A percentile compares a stretch with the other conserved stretches of the same genome.
phyloP scores from a whole-genome alignment of 1,139 yeast genomes.

The Trichomonascaceae sp. region DNA sequence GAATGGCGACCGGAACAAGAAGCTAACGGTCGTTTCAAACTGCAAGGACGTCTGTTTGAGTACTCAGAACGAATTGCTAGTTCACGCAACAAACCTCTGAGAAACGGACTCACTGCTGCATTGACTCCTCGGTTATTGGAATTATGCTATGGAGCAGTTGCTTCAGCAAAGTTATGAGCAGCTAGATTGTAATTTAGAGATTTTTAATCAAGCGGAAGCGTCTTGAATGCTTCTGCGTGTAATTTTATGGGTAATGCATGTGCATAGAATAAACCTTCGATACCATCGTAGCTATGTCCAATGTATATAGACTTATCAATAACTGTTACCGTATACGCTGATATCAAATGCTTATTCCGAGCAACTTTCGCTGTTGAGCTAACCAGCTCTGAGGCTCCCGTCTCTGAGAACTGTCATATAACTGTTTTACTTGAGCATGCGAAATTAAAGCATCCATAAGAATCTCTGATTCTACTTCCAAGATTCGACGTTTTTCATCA shows the following conservation, averaged over 20 bases:
- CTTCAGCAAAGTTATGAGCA: conserved; percentile 4
- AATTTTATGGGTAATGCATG: not conserved
- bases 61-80: conserved; percentile 28
- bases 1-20: conserved; percentile 21
- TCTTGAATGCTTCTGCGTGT: not conserved
- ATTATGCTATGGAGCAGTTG: conserved; percentile 12
- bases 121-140: conserved; percentile 19
- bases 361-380: not conserved
- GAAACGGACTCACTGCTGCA: conserved; percentile 21
- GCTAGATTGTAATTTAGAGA: not conserved
- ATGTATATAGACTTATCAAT: too few relatives aligned
- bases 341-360: not conserved
- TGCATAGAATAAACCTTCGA: too few relatives aligned
- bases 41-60: conserved; percentile 27
- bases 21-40: conserved; percentile 17
- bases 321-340: too few relatives aligned
- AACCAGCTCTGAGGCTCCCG: not conserved
- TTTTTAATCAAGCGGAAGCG: not conserved
- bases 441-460: not conserved
- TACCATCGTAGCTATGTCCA: too few relatives aligned
- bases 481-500: not conserved
- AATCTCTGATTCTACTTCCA: not conserved
- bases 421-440: not conserved
- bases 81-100: conserved; percentile 26
- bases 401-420: not conserved